Evolutionary conservation across 2,329 filamentous ascomycete species (phyloP), one percentile per base, ranked within the genome.

Genomic region (Aspergillus brunneoviolaceus): DNA sequence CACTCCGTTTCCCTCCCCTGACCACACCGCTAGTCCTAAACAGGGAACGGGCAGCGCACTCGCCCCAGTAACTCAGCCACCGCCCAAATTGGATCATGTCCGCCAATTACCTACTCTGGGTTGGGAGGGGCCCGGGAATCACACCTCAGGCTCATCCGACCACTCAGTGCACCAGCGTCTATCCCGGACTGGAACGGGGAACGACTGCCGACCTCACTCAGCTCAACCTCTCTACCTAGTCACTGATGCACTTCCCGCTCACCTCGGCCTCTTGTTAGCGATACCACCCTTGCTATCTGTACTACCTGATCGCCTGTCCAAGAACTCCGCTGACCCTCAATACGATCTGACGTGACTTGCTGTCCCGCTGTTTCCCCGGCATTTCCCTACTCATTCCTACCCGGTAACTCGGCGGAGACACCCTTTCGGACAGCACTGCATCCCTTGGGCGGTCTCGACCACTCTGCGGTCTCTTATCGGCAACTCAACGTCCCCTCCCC

Each of bases 381-480:
- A 60, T 51, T 57, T 60, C 47, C 52, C n/a, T 45, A 45, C n/a
- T 45, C 39, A 45, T 45, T 45, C 39, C 39, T 45, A 45, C 39
- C 39, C 39, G 39, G 39, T 45, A 45, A 45, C 39, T 45, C 16
- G 16, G 61, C 63, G 61, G 63, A 65, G 63, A 65, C 64, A 4
- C 33, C 4, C 39, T 45, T 45, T 12, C 33, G 19, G 39, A 58
- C 58, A 58, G 27, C 27, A 29, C 27, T 29, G 27, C 60, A 63
- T 64, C 64, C 58, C 61, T 65, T 63, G 59, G 33, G 42, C 57
- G 57, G 33, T 23, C 19, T 51, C 54, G 49, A 51, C 58, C 33
- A 45, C 51, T 47, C 42, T 49, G 25, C 54, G 33, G 42, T 33
- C 33, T 47, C 45, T 39, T 42, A 52, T 55, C 61, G 52, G 48